These are phyloP conservation scores for Ocimum tenuiflorum DNA, from an alignment of 257 asterid species.

Conservation along the genomic window DNA sequence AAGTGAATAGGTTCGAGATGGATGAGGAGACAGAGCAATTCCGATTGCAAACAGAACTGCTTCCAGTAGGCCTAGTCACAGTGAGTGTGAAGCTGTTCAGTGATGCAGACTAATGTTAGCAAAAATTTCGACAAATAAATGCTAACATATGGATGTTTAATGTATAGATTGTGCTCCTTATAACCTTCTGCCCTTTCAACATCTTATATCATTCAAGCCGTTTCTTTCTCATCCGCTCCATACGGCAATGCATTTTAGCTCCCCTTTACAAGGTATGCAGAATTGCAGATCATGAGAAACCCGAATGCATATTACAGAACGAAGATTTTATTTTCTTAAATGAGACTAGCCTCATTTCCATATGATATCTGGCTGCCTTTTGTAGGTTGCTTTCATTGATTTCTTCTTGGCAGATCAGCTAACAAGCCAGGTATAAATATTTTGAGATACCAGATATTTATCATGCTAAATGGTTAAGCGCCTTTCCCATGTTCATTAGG, in stretches of 20 bases:
- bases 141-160: neutral
- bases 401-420: slow-evolving; percentile 83
- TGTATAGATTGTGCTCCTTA: slow-evolving; percentile 43
- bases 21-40: slow-evolving; percentile 38
- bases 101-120: too few relatives aligned
- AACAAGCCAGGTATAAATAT: slow-evolving; percentile 66
- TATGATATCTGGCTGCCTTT: slow-evolving; percentile 5
- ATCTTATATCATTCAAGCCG: slow-evolving; percentile 71
- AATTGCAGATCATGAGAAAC: neutral
- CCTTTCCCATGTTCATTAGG: too few relatives aligned
- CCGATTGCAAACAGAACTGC: slow-evolving; percentile 38
- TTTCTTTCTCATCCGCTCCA: slow-evolving; percentile 44
- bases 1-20: too few relatives aligned
- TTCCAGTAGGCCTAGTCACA: slow-evolving; percentile 46
- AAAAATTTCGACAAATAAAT: too few relatives aligned
- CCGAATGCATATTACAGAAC: neutral
- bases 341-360: neutral
- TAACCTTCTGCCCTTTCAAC: slow-evolving; percentile 63
- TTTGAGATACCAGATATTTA: neutral
- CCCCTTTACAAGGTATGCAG: slow-evolving; percentile 71
- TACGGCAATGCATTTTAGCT: slow-evolving; percentile 66
- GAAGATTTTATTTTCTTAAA: neutral
- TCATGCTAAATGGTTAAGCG: too few relatives aligned
- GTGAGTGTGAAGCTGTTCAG: slow-evolving; percentile 41
- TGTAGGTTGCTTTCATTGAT: slow-evolving; percentile 62